A percentile compares a stretch with the other conserved stretches of the same genome.
Evolutionary conservation across 78 protist genomes (phyloP).

Genomic region (Pigoraptor vietnamica): DNA sequence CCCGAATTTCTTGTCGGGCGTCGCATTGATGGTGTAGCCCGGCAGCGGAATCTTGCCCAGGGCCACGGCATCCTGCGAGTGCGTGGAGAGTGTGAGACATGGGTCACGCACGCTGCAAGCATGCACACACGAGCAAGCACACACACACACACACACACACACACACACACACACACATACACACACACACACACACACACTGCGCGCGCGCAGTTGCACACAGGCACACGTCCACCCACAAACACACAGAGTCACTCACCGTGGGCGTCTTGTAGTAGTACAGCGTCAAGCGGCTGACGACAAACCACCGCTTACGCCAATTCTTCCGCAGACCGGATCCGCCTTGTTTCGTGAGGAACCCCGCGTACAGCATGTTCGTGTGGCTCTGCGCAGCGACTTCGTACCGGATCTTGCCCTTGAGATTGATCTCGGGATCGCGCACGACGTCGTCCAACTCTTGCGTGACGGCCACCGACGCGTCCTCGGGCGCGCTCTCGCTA

Average conservation of each 20-base stretch:
- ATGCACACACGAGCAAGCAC: background rate
- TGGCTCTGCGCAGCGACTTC: background rate
- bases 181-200: too few species aligned
- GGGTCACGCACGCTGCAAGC: background rate
- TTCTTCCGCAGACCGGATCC: background rate
- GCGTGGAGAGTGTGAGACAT: too few species aligned
- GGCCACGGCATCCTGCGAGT: background rate
- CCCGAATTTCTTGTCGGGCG: background rate
- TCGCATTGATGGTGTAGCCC: background rate
- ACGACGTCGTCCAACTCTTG: too few species aligned
- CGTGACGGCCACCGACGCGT: too few species aligned
- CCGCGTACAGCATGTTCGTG: background rate
- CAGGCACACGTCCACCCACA: background rate
- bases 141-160: background rate
- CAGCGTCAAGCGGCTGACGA: background rate
- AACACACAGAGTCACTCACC: background rate
- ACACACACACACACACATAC: background rate
- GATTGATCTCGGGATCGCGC: background rate
- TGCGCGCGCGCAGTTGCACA: background rate
- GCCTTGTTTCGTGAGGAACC: background rate
- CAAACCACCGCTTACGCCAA: slow-evolving; percentile 13
- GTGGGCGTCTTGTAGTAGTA: slow-evolving; percentile 10
- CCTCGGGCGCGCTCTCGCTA: too few species aligned
- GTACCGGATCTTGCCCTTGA: background rate
- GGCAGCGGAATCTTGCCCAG: slow-evolving; percentile 10